Base-by-base conservation (phyloP, 2,329 filamentous ascomycete genomes). In the Diaporthe eres region DNA sequence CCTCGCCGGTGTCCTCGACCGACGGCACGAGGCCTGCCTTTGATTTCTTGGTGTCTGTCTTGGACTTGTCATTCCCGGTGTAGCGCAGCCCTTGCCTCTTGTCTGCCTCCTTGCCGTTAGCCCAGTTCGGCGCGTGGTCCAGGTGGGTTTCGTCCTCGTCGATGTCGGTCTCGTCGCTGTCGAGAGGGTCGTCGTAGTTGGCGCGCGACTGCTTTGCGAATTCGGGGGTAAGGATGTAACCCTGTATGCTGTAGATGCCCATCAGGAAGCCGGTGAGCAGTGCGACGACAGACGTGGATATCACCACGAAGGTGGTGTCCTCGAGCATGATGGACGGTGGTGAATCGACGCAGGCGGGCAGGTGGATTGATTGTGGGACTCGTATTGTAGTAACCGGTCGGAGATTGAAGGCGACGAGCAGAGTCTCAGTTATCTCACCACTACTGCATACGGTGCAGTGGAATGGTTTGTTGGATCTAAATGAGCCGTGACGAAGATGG, bases 181-280 rank as follows among this genome's bases (percentile, higher is more conserved):
- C 92, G 76, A 91, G 85, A 1, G 92, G 92, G 80, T 94, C 92
- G 63, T 86, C 81, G 15, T 88, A 84, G 81, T 89, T 88, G 85
- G 87, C 84, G 83, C 86, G 84, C 83, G 92, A 86, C 88, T 93
- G 86, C 82, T 90, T 83, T 79, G 84, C 86, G 79, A 94, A 84
- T 76, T 84, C 82, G 1, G 90, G 88, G n/a, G 90, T 87, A 80
- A 92, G 86, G 61, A 92, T 82, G 85, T 91, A 92, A 74, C 90
- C 90, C 74, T 85, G 88, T 77, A 90, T 90, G 25, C 92, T 89
- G 85, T 95, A 95, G 76, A 98, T 86, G 77, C 94, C 95, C 19
- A 98, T 89, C 51, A 95, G 91, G 85, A 96, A 98, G 80, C 96
- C 96, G 1, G 91, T 90, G 72, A 97, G 83, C 79, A 94, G 92